These are phyloP conservation scores for Paramecium bursaria DNA, from an alignment of 73 alveolate genomes.

Conservation along the genomic window DNA sequence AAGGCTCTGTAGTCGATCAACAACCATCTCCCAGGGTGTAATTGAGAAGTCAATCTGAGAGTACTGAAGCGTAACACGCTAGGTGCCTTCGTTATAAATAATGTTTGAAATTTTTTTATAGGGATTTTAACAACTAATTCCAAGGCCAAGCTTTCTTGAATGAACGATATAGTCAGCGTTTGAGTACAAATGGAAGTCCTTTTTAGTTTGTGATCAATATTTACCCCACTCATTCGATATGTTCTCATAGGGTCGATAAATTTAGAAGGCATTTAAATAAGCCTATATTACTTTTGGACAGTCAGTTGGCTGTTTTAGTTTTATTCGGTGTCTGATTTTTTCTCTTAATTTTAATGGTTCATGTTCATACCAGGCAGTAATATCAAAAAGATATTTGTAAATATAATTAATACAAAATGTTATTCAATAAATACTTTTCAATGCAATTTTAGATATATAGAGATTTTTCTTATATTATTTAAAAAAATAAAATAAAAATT, in stretches of 20 bases:
- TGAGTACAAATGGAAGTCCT: slow-evolving; percentile 50
- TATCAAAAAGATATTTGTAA: too few relatives aligned
- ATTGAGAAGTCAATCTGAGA: slow-evolving; percentile 15
- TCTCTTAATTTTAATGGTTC: too few relatives aligned
- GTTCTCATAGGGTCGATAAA: slow-evolving; percentile 12
- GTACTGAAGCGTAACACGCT: neutral
- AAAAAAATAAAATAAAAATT: too few relatives aligned
- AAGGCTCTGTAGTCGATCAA: slow-evolving; percentile 15
- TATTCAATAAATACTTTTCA: too few relatives aligned
- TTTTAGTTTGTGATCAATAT: neutral
- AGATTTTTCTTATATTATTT: too few relatives aligned
- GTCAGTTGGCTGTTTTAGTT: too few relatives aligned
- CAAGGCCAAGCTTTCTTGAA: neutral
- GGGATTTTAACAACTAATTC: slow-evolving; percentile 53
- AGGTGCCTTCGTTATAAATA: neutral
- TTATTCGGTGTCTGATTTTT: too few relatives aligned
- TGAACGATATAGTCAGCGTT: neutral
- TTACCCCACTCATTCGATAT: slow-evolving; percentile 54
- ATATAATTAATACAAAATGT: too few relatives aligned
- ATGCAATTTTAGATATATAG: too few relatives aligned
- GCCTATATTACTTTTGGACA: too few relatives aligned
- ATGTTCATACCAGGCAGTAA: too few relatives aligned
- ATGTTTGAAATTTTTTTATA: slow-evolving; percentile 33
- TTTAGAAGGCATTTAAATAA: too few relatives aligned
- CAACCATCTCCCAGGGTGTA: slow-evolving; percentile 51